phyloP scores from a whole-genome alignment of 805 yeast species.

The Wickerhamomyces strasburgensis region DNA sequence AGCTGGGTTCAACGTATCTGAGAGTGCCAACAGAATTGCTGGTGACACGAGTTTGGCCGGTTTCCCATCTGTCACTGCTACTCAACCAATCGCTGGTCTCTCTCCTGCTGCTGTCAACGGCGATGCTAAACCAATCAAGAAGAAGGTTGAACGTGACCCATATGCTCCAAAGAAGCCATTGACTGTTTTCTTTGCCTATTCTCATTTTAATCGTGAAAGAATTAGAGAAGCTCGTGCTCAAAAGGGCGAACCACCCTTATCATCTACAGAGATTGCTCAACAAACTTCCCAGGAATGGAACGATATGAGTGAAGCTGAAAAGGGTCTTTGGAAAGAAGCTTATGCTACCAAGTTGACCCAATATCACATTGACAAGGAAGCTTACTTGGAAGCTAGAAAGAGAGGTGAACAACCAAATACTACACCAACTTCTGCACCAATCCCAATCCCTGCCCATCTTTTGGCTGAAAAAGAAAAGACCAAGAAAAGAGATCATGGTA shows the following conservation, averaged over 20 bases:
- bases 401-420: constrained; percentile 27
- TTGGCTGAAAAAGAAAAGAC: constrained; percentile 23
- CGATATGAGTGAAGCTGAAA: constrained; percentile 61
- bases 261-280: constrained; percentile 74
- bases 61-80: constrained; percentile 11
- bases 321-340: constrained; percentile 63
- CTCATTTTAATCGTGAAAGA: constrained; percentile 65
- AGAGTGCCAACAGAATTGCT: constrained; percentile 19
- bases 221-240: constrained; percentile 63
- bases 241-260: constrained; percentile 55
- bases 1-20: constrained; percentile 29
- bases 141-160: constrained; percentile 68
- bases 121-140: constrained; percentile 28
- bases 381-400: constrained; percentile 42
- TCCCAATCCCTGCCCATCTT: constrained; percentile 33
- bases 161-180: constrained; percentile 94
- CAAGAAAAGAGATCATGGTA: constrained; percentile 32
- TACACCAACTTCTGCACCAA: constrained; percentile 35
- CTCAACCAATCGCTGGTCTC: constrained; percentile 6
- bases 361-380: constrained; percentile 42
- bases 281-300: constrained; percentile 80
- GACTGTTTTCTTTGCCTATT: constrained; percentile 78
- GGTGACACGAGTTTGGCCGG: constrained; percentile 7
- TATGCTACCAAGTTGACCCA: constrained; percentile 38
- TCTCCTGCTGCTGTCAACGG: constrained; percentile 1